phyloP scores from a whole-genome alignment of 306 rosid species.

The Glycine soja region DNA sequence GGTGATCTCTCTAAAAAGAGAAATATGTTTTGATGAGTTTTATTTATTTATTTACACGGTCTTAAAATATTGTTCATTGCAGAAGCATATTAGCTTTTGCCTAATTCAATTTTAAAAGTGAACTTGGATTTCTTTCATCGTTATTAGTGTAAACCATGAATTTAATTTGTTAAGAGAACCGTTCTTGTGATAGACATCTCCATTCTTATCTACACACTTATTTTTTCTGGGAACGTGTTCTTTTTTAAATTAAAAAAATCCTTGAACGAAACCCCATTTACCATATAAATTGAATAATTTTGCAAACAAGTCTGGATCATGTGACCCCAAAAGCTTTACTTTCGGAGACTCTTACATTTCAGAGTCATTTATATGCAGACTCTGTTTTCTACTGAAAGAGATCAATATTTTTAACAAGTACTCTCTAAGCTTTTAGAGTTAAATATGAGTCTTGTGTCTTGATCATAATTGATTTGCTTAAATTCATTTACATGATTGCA shows the following conservation, averaged over 20 bases:
- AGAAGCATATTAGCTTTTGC: background rate
- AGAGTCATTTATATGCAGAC: background rate
- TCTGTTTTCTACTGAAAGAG: background rate
- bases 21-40: background rate
- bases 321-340: background rate
- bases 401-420: background rate
- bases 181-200: background rate
- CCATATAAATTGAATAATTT: background rate
- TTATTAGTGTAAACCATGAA: background rate
- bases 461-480: background rate
- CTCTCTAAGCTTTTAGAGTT: background rate
- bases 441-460: background rate
- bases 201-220: background rate
- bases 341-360: background rate
- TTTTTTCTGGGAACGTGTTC: background rate
- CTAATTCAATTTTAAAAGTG: background rate
- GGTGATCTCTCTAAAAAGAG: background rate
- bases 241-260: background rate
- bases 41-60: background rate
- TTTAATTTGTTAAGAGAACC: background rate
- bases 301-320: background rate
- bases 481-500: background rate
- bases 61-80: background rate
- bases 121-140: constrained; percentile 7
- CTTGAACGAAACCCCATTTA: background rate